Percentiles rank a stretch among this genome's conserved stretches.
Conservation (phyloP, 2,329 filamentous ascomycete genomes). For the Emergomyces orientalis region DNA sequence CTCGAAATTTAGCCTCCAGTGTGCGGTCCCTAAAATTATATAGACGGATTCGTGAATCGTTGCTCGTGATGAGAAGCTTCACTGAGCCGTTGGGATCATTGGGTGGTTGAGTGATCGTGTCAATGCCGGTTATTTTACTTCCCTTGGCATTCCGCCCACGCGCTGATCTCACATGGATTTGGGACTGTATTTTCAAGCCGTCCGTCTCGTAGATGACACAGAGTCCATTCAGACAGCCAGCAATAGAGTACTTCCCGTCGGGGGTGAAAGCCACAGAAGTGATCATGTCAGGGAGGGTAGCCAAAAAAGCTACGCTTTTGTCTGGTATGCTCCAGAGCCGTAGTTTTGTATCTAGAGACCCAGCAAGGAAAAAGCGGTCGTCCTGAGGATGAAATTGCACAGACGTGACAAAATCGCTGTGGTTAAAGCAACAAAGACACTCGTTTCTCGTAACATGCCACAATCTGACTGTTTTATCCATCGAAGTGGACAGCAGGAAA, state of each 20-base stretch:
- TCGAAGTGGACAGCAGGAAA: slow-evolving; percentile 87
- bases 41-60: slow-evolving; percentile 82
- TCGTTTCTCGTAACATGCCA: slow-evolving; percentile 84
- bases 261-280: slow-evolving; percentile 91
- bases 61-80: slow-evolving; percentile 84
- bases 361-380: slow-evolving; percentile 92
- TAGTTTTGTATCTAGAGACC: slow-evolving; percentile 79
- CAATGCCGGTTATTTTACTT: slow-evolving; percentile 93
- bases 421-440: slow-evolving; percentile 87
- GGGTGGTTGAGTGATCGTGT: slow-evolving; percentile 56
- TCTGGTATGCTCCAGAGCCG: slow-evolving; percentile 96
- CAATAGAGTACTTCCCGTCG: slow-evolving; percentile 81
- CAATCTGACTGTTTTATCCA: slow-evolving; percentile 92
- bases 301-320: slow-evolving; percentile 78
- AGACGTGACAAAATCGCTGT: slow-evolving; percentile 89
- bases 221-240: slow-evolving; percentile 73
- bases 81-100: slow-evolving; percentile 54
- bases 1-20: slow-evolving; percentile 81
- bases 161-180: slow-evolving; percentile 88
- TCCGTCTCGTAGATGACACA: slow-evolving; percentile 92
- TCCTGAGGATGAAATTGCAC: slow-evolving; percentile 91
- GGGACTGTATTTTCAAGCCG: slow-evolving; percentile 69
- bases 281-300: slow-evolving; percentile 71
- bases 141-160: slow-evolving; percentile 90
- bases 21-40: slow-evolving; percentile 81